Evolutionary conservation across 176 grass and related monocot species (phyloP), one percentile per base, ranked within the genome.

Genomic region (Phoenix dactylifera): DNA sequence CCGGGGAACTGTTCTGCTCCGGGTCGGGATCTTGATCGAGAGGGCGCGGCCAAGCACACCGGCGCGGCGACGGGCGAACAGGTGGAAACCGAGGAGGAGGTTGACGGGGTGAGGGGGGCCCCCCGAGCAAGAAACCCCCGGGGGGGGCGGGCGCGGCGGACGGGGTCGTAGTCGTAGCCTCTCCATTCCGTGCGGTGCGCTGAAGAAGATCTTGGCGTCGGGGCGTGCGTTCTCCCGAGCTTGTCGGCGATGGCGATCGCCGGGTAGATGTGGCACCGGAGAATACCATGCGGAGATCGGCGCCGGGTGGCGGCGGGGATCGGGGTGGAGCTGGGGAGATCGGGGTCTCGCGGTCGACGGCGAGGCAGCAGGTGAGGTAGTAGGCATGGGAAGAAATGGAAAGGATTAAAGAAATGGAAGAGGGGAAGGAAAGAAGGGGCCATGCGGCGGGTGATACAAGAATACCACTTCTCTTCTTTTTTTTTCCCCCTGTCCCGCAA

Each of bases 1-100:
- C 82, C 85, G 3, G 90, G 82, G 23, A 58, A 60, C 79, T 87
- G 72, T 89, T 87, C 85, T 86, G 90, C 68, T 89, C 90, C 74
- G 90, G 74, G 89, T 76, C 39, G 89, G 82, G 73, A 95, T 76
- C 52, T 80, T 87, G 55, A 89, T 54, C 0, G 76, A 58, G 56
- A 89, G 55, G 26, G 69, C 67, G 85, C 82, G 10, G 85, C 85
- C 28, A 86, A 64, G 66, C 82, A 85, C 17, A 75, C 79, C 1
- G 85, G 79, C 6, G 85, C 70, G 12, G 82, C 18, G 61, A 81
- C 77, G 6, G 76, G 53, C 52, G 51, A 95, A 51, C 29, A 95
- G 29, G 57, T 56, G 69, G 22, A 63, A 58, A 48, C 82, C 76
- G 32, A 88, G 75, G 52, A 83, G 83, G 48, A 67, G 74, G 50